phyloP scores from a whole-genome alignment of 257 asterid genomes.

The Solanum etuberosum region DNA sequence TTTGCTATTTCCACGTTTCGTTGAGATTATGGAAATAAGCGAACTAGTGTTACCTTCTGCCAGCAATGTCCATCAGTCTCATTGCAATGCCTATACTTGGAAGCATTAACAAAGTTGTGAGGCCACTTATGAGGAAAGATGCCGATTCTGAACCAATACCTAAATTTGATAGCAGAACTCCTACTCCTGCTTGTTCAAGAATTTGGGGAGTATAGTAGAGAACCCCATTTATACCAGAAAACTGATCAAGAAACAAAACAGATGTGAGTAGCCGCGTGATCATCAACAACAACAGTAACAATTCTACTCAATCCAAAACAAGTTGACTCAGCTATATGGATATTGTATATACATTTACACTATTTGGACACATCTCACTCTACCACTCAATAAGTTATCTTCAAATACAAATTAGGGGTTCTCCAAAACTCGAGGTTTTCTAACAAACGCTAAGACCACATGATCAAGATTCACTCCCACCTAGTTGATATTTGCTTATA shows the following conservation, averaged over 20 bases:
- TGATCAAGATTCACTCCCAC: neutral
- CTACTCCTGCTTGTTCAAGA: constrained; percentile 96
- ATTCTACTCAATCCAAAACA: neutral
- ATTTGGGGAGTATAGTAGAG: constrained; percentile 98
- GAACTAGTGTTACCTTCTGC: constrained; percentile 56
- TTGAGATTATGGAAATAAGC: neutral
- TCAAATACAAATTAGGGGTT: neutral
- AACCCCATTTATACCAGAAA: constrained; percentile 92
- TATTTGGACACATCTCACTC: neutral
- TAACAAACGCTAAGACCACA: neutral
- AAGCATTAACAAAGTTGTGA: constrained; percentile 86
- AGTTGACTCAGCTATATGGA: neutral
- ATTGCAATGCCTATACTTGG: constrained; percentile 94
- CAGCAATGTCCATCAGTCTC: constrained; percentile 92
- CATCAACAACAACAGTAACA: neutral
- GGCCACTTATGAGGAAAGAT: constrained; percentile 71
- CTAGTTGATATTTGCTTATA: neutral
- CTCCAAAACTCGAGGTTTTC: neutral
- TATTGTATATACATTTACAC: neutral
- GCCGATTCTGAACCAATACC: constrained; percentile 79
- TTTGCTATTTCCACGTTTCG: neutral
- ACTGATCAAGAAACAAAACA: constrained; percentile 24
- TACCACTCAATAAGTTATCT: neutral
- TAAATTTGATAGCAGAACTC: constrained; percentile 60
- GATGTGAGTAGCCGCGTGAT: neutral